phyloP scores from a whole-genome alignment of 2,329 filamentous ascomycete genomes.

The Capronia epimyces region DNA sequence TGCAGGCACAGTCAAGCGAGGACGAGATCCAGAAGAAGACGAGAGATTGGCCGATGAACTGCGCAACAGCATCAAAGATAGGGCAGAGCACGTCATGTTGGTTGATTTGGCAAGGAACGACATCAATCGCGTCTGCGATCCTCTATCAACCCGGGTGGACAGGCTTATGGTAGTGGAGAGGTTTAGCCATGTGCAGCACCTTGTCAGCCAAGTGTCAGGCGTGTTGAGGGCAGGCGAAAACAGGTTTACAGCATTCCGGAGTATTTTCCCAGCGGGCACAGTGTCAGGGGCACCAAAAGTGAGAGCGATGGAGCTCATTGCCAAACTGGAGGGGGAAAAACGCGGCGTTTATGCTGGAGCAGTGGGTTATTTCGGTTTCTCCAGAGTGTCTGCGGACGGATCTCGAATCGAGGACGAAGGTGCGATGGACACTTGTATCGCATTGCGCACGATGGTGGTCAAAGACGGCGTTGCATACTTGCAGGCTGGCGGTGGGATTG shows the following conservation, averaged over 20 bases:
- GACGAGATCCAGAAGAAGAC: slow-evolving; percentile 75
- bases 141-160: slow-evolving; percentile 82
- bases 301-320: slow-evolving; percentile 93
- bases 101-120: slow-evolving; percentile 95
- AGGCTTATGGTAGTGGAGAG: slow-evolving; percentile 88
- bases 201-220: slow-evolving; percentile 92
- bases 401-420: slow-evolving; percentile 58
- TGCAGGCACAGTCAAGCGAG: slow-evolving; percentile 87
- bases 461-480: slow-evolving; percentile 90
- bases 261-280: slow-evolving; percentile 94
- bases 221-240: slow-evolving; percentile 77
- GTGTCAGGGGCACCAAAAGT: slow-evolving; percentile 95
- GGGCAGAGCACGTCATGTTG: slow-evolving; percentile 94
- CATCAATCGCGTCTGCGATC: slow-evolving; percentile 91
- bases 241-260: slow-evolving; percentile 90
- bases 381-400: slow-evolving; percentile 61
- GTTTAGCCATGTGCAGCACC: slow-evolving; percentile 95
- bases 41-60: slow-evolving; percentile 71
- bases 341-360: slow-evolving; percentile 92
- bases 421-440: slow-evolving; percentile 83
- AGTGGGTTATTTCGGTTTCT: slow-evolving; percentile 93
- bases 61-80: slow-evolving; percentile 77
- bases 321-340: slow-evolving; percentile 89
- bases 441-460: slow-evolving; percentile 84
- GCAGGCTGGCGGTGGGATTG: slow-evolving; percentile 80